Evolutionary conservation across 345 rosid species (phyloP).

Genomic region (Durio zibethinus): DNA sequence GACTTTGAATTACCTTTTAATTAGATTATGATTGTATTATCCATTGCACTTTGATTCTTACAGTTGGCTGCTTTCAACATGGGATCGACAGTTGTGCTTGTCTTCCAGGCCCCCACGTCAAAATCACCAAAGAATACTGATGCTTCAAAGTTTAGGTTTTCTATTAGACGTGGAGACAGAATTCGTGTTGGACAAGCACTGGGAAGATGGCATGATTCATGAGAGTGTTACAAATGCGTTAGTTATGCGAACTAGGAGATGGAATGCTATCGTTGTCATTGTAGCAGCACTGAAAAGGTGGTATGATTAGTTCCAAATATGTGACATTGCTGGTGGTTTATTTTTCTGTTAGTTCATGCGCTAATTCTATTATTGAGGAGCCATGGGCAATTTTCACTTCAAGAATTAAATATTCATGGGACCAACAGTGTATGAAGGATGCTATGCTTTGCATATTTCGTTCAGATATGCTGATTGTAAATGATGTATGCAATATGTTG

Average conservation of each 20-base stretch:
- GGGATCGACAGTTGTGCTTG: slow-evolving; percentile 93
- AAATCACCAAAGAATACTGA: slow-evolving; percentile 30
- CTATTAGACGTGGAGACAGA: slow-evolving; percentile 59
- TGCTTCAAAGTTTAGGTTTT: slow-evolving; percentile 57
- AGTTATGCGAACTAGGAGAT: not conserved
- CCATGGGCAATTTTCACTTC: not conserved
- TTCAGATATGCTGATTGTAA: not conserved
- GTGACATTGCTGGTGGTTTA: not conserved
- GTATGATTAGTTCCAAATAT: not conserved
- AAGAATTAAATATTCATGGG: not conserved
- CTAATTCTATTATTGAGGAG: not conserved
- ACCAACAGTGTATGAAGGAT: not conserved
- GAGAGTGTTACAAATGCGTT: not conserved
- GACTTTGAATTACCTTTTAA: not conserved
- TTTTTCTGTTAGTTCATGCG: not conserved
- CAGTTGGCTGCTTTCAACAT: slow-evolving; percentile 86
- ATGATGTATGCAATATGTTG: not conserved
- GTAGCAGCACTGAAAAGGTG: not conserved
- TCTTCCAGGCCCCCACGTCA: slow-evolving; percentile 75
- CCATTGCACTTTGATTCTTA: not conserved
- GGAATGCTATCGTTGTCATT: not conserved
- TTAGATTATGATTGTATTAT: not conserved
- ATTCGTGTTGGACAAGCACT: slow-evolving; percentile 74
- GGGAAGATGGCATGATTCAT: slow-evolving; percentile 57
- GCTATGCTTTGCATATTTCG: not conserved